Evolutionary conservation across 148 eudicot genomes (phyloP), one percentile per base, ranked within the genome.

Genomic region (Silene latifolia): DNA sequence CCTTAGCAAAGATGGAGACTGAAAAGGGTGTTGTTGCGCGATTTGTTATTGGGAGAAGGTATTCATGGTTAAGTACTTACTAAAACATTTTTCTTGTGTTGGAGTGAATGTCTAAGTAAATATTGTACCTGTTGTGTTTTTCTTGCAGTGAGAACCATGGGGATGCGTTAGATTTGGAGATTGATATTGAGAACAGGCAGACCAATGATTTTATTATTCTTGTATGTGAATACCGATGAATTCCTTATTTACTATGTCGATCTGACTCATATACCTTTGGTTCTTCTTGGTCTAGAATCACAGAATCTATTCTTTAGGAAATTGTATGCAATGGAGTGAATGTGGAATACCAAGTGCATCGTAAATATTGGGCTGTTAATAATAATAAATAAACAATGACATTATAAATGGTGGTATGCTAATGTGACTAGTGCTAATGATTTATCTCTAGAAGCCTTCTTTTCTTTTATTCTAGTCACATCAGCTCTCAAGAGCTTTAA

Each of bases 41-140:
- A 69, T 92, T 92, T 81, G 89, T 90, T 53, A 88, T 92, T 65
- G 97, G 97, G 67, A 84, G 93, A 85, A 92, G 95, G 97, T 87
- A 42, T 73, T 69, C 68, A 60, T 63, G 57, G 48, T 48, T 4
- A 21, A 2, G 24, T 17, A 35, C 57, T 21, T 42, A 44, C 19
- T 76, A 10, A 10, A 13, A 4, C 35, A 11, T 24, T 63, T 17
- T 76, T 75, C 32, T 29, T 64, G 21, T 64, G 7, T 74, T 68
- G 27, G 48, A 54, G 24, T 32, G 46, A 13, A 9, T 69, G 48
- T 63, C 67, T 69, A 54, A 48, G 70, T 79, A 63, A 67, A 73
- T 53, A 20, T 48, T 72, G 11, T 24, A 29, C 63, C 72, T 15
- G 18, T 58, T 76, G 17, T 83, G 13, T 79, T 23, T 82, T 35